Conservation (phyloP, 2,329 filamentous ascomycete genomes). For the Rhynchosporium agropyri region DNA sequence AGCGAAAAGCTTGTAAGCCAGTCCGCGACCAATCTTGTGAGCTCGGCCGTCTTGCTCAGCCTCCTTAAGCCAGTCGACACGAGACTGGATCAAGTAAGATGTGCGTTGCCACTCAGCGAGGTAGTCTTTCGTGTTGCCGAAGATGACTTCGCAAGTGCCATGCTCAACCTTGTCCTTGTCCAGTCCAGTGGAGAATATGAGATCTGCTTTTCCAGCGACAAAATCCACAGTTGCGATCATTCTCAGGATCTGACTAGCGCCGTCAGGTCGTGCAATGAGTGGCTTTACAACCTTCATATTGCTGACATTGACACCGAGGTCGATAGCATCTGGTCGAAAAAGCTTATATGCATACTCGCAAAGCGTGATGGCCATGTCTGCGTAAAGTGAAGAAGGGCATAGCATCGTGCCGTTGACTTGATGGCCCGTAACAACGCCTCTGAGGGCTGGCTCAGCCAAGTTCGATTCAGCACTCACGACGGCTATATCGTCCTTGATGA, state of each 20-base stretch:
- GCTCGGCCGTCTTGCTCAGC: slow-evolving; percentile 67
- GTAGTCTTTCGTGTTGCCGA: slow-evolving; percentile 62
- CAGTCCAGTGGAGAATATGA: slow-evolving; percentile 62
- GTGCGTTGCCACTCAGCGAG: slow-evolving; percentile 67
- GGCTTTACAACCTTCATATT: slow-evolving; percentile 72
- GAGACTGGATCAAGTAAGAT: slow-evolving; percentile 68
- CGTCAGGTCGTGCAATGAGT: slow-evolving; percentile 56
- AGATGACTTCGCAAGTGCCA: slow-evolving; percentile 62
- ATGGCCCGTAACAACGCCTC: slow-evolving; percentile 58
- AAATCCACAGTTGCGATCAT: slow-evolving; percentile 63
- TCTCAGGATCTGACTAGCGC: slow-evolving; percentile 59
- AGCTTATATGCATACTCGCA: slow-evolving; percentile 70
- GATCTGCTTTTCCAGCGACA: slow-evolving; percentile 54
- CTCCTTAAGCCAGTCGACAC: slow-evolving; percentile 59
- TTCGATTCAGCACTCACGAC: slow-evolving; percentile 58
- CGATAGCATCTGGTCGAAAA: slow-evolving; percentile 56
- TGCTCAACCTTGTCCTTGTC: slow-evolving; percentile 63
- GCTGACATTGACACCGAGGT: slow-evolving; percentile 64
- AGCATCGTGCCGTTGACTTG: slow-evolving; percentile 61
- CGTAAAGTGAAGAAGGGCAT: slow-evolving; percentile 59
- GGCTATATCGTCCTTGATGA: slow-evolving; percentile 54
- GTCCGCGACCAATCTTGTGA: slow-evolving; percentile 71
- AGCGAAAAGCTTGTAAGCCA: slow-evolving; percentile 74
- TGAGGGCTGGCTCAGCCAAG: slow-evolving; percentile 56
- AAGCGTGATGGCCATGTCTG: slow-evolving; percentile 64